Evolutionary conservation across 208 protist genomes (phyloP), one percentile per base, ranked within the genome.

Genomic region (Wallacemonas sp.): DNA sequence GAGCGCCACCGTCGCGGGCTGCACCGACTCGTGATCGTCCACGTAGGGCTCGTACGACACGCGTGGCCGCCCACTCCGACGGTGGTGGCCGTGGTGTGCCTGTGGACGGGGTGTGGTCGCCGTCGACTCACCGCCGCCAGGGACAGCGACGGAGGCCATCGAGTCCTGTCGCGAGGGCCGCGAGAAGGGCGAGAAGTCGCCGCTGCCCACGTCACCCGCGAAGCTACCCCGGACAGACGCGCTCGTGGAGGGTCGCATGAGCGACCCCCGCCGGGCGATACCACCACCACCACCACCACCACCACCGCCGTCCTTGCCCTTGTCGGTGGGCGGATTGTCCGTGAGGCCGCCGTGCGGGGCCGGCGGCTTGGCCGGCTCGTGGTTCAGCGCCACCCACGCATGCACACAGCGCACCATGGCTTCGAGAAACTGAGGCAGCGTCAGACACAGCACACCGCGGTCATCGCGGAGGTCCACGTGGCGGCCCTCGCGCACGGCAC

Each of bases 341-440:
- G 57, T 77, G 54, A 61, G 69, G 61, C 4, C n/a, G 11, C 20
- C 20, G 16, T 2, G 23, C 16, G 14, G 5, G 18, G n/a, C n/a
- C n/a, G n/a, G n/a, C n/a, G 33, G n/a, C 18, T 0, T 14, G 8
- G 45, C 49, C 31, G 32, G 68, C n/a, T 67, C 61, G 2, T 4
- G 26, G 42, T 48, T 57, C 32, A 81, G 59, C 16, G 74, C 76
- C 68, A 89, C 79, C 87, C 87, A 93, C 61, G 65, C 71, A 36
- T 89, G 84, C 5, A 84, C 87, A 25, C 86, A 83, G 8, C 84
- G 84, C 0, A 93, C 69, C 3, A 93, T 28, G 11, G 83, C 72
- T 62, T 93, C 86, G 16, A 82, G 67, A 45, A 93, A 93, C 73
- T 89, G 82, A 3, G 78, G 44, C 32, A 77, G 66, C 63, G 74